Base-by-base conservation (phyloP, 1,139 yeast genomes). In the Suhomyces bolitotheri region DNA sequence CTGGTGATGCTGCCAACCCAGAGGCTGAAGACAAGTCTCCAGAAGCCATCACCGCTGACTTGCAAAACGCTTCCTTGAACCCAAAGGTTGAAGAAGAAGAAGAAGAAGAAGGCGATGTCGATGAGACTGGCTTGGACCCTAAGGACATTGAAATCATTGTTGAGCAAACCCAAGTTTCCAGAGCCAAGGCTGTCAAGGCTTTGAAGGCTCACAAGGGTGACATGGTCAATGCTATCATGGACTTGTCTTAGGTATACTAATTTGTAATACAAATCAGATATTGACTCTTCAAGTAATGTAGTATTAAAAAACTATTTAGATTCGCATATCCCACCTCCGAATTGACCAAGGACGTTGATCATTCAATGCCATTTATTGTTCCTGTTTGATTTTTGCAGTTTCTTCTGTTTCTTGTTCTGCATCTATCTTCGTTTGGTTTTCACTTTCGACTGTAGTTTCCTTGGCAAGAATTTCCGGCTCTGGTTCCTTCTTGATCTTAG, bases 221-320 rank as follows among this genome's bases (percentile, higher is more conserved):
- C 66, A 82, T 92, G 71, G 97, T 92, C 64, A 90, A 89, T 62
- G 92, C 97, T 52, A 87, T 90, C 63, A 87, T 90, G 95, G 85
- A 87, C 52, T 76, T 90, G 64, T 80, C 92, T 50, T 68, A 65
- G 25, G 21, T 22, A 8, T 17, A 8, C 8, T 8, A n/a, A n/a
- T n/a, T n/a, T n/a, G n/a, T n/a, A n/a, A n/a, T n/a, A n/a, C n/a
- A n/a, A n/a, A n/a, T n/a, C n/a, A n/a, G n/a, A n/a, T n/a, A n/a
- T n/a, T n/a, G n/a, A n/a, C n/a, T n/a, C n/a, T n/a, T n/a, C n/a
- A n/a, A n/a, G n/a, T n/a, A n/a, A n/a, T n/a, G n/a, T n/a, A n/a
- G n/a, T n/a, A n/a, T n/a, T n/a, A n/a, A n/a, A n/a, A n/a, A n/a
- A n/a, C n/a, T n/a, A n/a, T n/a, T n/a, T n/a, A n/a, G n/a, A n/a